phyloP scores from a whole-genome alignment of 768 basidiomycete genomes.

The Rhodotorula diobovata region DNA sequence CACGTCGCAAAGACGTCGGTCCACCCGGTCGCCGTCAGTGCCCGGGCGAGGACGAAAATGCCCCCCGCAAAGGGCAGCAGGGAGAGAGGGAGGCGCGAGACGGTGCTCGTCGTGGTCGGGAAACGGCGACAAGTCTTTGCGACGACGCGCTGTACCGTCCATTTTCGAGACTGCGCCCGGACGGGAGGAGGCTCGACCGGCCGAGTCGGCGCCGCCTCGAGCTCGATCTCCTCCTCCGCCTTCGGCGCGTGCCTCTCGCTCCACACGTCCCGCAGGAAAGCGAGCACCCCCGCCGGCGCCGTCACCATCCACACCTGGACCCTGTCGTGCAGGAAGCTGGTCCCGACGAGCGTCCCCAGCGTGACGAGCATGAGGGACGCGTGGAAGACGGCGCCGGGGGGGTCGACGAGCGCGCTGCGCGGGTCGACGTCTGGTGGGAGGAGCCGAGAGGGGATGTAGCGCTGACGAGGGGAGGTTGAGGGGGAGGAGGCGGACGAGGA shows the following conservation, averaged over 20 bases:
- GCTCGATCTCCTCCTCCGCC: conserved; percentile 14
- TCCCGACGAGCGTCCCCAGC: conserved; percentile 67
- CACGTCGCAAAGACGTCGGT: conserved; percentile 72
- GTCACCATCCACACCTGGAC: conserved; percentile 79
- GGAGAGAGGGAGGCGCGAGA: conserved; percentile 56
- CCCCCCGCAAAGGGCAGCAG: conserved; percentile 88
- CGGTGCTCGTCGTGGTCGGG: conserved; percentile 65
- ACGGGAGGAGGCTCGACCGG: background rate
- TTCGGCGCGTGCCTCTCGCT: conserved; percentile 20
- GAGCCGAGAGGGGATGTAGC: conserved; percentile 37
- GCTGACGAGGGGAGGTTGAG: conserved; percentile 3
- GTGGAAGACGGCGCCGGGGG: conserved; percentile 68
- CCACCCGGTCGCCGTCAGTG: conserved; percentile 76
- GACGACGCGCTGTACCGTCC: conserved; percentile 23
- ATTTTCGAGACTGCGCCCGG: background rate
- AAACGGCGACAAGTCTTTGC: conserved; percentile 49
- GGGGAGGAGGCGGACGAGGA: conserved; percentile 44
- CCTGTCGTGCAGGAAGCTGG: conserved; percentile 53
- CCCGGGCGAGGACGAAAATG: conserved; percentile 90
- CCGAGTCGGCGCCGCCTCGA: background rate
- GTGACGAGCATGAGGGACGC: conserved; percentile 62
- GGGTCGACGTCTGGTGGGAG: conserved; percentile 49
- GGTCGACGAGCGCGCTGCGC: conserved; percentile 66
- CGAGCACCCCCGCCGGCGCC: conserved; percentile 69
- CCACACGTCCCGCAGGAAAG: conserved; percentile 62